A percentile compares a stretch with the other conserved stretches of the same genome.
Conservation (phyloP, 2,329 filamentous ascomycete species). For the Verticillium longisporum region DNA sequence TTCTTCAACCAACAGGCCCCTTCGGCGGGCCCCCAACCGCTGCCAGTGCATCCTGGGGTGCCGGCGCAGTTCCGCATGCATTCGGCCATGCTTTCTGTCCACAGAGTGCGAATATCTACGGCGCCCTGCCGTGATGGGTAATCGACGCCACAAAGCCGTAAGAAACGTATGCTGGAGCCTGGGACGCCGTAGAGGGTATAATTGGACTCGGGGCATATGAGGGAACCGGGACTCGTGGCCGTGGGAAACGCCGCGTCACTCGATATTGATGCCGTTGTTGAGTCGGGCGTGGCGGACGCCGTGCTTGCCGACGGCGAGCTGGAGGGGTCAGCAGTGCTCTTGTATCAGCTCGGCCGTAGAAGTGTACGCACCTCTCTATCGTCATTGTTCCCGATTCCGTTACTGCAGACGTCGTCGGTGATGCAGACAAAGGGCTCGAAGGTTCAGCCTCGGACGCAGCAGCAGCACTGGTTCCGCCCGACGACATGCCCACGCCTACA, state of each 20-base stretch:
- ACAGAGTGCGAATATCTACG: slow-evolving; percentile 26
- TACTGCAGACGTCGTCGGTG: background rate
- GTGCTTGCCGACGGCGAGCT: background rate
- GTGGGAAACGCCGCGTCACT: slow-evolving; percentile 9
- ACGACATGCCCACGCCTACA: slow-evolving; percentile 24
- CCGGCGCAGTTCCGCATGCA: slow-evolving; percentile 38
- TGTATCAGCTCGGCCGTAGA: background rate
- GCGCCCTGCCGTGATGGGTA: slow-evolving; percentile 28
- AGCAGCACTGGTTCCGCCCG: background rate
- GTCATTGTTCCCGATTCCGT: background rate
- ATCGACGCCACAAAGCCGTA: slow-evolving; percentile 38
- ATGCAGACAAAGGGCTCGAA: slow-evolving; percentile 7
- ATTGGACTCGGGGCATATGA: slow-evolving; percentile 34
- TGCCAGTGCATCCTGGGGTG: slow-evolving; percentile 30
- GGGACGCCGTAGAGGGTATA: slow-evolving; percentile 35
- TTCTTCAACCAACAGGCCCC: slow-evolving; percentile 41
- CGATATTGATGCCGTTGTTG: slow-evolving; percentile 12
- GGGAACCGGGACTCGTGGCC: slow-evolving; percentile 16
- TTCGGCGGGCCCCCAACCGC: slow-evolving; percentile 35
- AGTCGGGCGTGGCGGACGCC: background rate
- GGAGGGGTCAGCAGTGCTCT: background rate
- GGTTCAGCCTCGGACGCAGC: slow-evolving; percentile 1
- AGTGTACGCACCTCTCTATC: background rate
- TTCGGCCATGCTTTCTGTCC: slow-evolving; percentile 30
- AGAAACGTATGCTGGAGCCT: slow-evolving; percentile 31